Evolutionary conservation across 768 basidiomycete genomes (phyloP).

Genomic region (Phylloporus scabripes): DNA sequence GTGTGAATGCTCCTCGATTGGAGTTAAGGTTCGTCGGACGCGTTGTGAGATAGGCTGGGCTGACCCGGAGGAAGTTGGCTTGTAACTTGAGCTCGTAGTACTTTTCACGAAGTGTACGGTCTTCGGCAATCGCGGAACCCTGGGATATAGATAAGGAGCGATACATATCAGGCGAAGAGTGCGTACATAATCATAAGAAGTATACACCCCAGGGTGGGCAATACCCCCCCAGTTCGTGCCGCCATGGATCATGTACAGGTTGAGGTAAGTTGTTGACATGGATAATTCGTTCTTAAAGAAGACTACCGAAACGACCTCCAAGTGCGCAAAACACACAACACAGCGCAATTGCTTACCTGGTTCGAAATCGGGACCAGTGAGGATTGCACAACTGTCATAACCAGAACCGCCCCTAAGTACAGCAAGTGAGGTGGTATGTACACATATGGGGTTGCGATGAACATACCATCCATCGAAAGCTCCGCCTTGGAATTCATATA

Average conservation of each 20-base stretch:
- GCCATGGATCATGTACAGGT: slow-evolving; percentile 55
- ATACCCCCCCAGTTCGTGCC: slow-evolving; percentile 62
- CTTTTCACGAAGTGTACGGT: slow-evolving; percentile 47
- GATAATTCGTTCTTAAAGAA: slow-evolving; percentile 20
- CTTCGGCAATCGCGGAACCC: slow-evolving; percentile 49
- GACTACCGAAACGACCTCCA: neutral
- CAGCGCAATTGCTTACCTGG: slow-evolving; percentile 10
- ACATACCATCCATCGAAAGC: slow-evolving; percentile 50
- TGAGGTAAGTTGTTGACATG: slow-evolving; percentile 24
- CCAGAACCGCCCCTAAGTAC: slow-evolving; percentile 21
- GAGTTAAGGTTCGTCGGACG: slow-evolving; percentile 38
- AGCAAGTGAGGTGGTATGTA: neutral
- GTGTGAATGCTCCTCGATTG: slow-evolving; percentile 43
- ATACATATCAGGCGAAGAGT: neutral
- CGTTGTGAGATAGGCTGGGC: slow-evolving; percentile 45
- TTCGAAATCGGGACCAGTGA: slow-evolving; percentile 23
- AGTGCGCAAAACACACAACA: slow-evolving; percentile 3
- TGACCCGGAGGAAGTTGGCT: slow-evolving; percentile 46
- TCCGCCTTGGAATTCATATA: slow-evolving; percentile 37
- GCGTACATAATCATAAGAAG: slow-evolving; percentile 55
- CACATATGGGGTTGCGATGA: slow-evolving; percentile 21
- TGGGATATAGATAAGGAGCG: slow-evolving; percentile 12
- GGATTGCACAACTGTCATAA: slow-evolving; percentile 16
- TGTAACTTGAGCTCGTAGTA: slow-evolving; percentile 50
- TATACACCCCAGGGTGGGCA: slow-evolving; percentile 50